Evolutionary conservation across 2,329 filamentous ascomycete genomes (phyloP).

Genomic region (Alternaria tenuissima): DNA sequence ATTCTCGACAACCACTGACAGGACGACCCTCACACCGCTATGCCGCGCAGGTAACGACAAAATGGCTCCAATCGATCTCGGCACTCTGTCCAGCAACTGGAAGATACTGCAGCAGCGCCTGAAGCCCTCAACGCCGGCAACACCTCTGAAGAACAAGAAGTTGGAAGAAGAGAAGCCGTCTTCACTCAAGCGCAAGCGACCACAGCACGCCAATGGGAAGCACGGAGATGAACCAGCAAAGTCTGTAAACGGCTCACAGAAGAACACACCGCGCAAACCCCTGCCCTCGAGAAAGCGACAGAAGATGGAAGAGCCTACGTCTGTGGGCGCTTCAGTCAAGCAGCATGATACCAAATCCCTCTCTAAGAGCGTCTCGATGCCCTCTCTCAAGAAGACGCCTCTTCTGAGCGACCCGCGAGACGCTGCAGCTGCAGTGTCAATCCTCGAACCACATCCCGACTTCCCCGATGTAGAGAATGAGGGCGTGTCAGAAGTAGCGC

Average conservation of each 20-base stretch:
- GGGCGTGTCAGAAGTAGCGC: slow-evolving; percentile 61
- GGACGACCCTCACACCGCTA: slow-evolving; percentile 32
- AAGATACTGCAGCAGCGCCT: slow-evolving; percentile 74
- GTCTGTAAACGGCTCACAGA: slow-evolving; percentile 46
- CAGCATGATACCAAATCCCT: slow-evolving; percentile 55
- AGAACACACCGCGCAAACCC: slow-evolving; percentile 27
- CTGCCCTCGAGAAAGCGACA: slow-evolving; percentile 42
- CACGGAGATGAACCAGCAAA: slow-evolving; percentile 25
- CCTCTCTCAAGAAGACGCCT: slow-evolving; percentile 52
- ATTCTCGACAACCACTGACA: slow-evolving; percentile 22
- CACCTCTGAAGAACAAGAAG: slow-evolving; percentile 38
- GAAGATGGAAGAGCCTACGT: slow-evolving; percentile 51
- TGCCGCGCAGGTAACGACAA: slow-evolving; percentile 38
- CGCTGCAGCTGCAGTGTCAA: slow-evolving; percentile 62
- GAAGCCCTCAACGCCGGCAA: slow-evolving; percentile 45
- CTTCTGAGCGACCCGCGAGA: slow-evolving; percentile 63
- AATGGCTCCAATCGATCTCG: slow-evolving; percentile 53
- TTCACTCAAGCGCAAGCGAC: slow-evolving; percentile 48
- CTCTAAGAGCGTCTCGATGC: slow-evolving; percentile 45
- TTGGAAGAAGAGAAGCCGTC: slow-evolving; percentile 33
- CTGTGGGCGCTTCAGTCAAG: slow-evolving; percentile 45
- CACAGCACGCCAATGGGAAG: slow-evolving; percentile 30
- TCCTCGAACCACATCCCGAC: slow-evolving; percentile 54
- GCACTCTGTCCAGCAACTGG: slow-evolving; percentile 69
- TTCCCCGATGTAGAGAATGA: slow-evolving; percentile 55